Evolutionary conservation across 1,139 yeast genomes (phyloP).

Genomic region (Debaryomycetaceae sp.): DNA sequence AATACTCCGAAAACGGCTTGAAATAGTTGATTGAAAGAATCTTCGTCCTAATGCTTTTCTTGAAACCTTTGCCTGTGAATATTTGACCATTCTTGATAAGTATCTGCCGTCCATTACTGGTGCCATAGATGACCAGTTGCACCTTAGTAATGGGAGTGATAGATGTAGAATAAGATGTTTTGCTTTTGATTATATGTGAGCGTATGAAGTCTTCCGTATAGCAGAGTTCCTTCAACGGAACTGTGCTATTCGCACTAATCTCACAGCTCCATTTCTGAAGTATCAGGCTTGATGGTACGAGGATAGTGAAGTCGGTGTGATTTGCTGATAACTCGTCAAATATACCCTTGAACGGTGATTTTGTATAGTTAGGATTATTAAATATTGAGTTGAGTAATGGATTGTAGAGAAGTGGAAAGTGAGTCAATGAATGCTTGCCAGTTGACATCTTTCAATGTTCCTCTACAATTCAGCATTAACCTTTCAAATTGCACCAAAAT

Average conservation of each 20-base stretch:
- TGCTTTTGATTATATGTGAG: constrained; percentile 59
- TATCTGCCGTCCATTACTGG: constrained; percentile 59
- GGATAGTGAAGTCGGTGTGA: constrained; percentile 50
- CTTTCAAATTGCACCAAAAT: background rate
- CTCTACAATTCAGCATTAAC: background rate
- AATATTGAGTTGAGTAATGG: constrained; percentile 67
- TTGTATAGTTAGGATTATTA: constrained; percentile 57
- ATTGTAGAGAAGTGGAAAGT: constrained; percentile 47
- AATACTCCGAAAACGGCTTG: constrained; percentile 43
- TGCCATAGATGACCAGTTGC: constrained; percentile 47
- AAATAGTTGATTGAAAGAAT: constrained; percentile 44
- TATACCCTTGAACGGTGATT: constrained; percentile 49
- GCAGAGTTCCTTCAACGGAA: constrained; percentile 54
- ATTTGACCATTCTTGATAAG: constrained; percentile 54
- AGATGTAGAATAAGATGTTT: constrained; percentile 30
- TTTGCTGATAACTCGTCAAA: constrained; percentile 34
- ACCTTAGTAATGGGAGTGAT: constrained; percentile 39
- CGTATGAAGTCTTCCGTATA: constrained; percentile 61
- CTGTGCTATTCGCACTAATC: constrained; percentile 17
- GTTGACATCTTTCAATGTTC: constrained; percentile 1
- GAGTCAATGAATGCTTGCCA: constrained; percentile 8
- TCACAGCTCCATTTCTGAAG: constrained; percentile 31
- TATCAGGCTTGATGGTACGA: constrained; percentile 58
- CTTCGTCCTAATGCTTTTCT: constrained; percentile 39
- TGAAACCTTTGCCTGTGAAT: constrained; percentile 58